Conservation (phyloP, 495 filamentous ascomycete species). For the Parmelia sp. region DNA sequence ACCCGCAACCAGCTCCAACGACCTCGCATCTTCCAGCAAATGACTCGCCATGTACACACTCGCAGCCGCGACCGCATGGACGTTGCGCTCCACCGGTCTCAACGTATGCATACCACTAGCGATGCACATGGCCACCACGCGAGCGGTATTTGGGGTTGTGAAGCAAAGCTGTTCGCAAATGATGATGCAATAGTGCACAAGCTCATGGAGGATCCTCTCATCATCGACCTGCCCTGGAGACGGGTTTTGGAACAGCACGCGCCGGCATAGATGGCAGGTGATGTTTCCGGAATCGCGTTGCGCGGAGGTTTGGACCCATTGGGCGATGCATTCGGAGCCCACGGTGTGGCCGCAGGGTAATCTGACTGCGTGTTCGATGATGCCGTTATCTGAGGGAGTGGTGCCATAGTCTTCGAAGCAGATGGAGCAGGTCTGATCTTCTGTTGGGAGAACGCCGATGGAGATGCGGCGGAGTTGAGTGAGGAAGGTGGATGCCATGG, state of each 20-base stretch:
- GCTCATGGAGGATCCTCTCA: neutral
- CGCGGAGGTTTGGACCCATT: neutral
- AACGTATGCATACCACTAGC: neutral
- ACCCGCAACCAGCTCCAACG: neutral
- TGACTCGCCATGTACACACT: neutral
- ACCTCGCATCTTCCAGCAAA: neutral
- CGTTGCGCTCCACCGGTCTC: no score
- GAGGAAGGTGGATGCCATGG: neutral
- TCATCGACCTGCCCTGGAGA: neutral
- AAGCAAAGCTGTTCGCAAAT: no score
- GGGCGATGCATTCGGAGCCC: neutral
- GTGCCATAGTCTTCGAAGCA: slow-evolving; percentile 3
- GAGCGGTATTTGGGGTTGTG: no score
- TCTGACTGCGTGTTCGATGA: neutral
- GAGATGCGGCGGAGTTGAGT: neutral
- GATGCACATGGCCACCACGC: neutral
- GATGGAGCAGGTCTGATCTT: neutral
- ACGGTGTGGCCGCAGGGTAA: neutral
- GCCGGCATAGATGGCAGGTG: neutral
- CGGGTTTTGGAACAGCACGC: neutral
- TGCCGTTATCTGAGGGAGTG: neutral
- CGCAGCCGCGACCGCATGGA: neutral
- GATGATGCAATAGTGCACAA: neutral
- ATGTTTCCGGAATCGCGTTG: neutral
- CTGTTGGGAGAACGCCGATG: neutral